A percentile compares a stretch with the other conserved stretches of the same genome.
Evolutionary conservation across 1,284 basidiomycete genomes (phyloP).

Genomic region (Boletellus sp.): DNA sequence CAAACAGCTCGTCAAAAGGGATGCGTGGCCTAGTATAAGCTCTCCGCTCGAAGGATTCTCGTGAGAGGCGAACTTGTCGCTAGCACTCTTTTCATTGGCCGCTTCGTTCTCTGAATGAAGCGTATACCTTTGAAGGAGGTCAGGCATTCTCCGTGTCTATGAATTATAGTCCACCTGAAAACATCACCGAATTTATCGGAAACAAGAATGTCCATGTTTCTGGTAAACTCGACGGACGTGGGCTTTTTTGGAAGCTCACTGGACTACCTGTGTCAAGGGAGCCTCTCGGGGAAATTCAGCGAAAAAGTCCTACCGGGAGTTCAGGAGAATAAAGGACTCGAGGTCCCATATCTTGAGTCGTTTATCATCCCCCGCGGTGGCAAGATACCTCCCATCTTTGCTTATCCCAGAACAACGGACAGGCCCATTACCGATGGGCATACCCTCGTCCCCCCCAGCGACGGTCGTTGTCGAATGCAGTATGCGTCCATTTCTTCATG

Average conservation of each 20-base stretch:
- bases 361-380: conserved; percentile 79
- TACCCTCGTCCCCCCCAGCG: conserved; percentile 32
- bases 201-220: conserved; percentile 57
- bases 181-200: conserved; percentile 89
- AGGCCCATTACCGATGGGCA: conserved; percentile 48
- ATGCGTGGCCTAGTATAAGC: conserved; percentile 83
- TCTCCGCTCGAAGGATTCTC: conserved; percentile 72
- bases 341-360: conserved; percentile 71
- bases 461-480: conserved; percentile 42
- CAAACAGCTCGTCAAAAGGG: conserved; percentile 71
- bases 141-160: neutral
- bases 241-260: conserved; percentile 79
- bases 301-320: conserved; percentile 50
- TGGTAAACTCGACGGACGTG: conserved; percentile 59
- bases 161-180: conserved; percentile 51
- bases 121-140: conserved; percentile 45
- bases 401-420: conserved; percentile 62
- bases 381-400: conserved; percentile 46
- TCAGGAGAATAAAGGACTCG: conserved; percentile 51
- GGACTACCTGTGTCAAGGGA: conserved; percentile 14
- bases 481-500: conserved; percentile 52
- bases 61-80: conserved; percentile 52
- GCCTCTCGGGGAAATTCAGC: neutral
- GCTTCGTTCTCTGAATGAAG: conserved; percentile 30
- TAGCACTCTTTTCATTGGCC: conserved; percentile 25